Conservation (phyloP, 2,329 filamentous ascomycete genomes). For the Thelonectria rubi region DNA sequence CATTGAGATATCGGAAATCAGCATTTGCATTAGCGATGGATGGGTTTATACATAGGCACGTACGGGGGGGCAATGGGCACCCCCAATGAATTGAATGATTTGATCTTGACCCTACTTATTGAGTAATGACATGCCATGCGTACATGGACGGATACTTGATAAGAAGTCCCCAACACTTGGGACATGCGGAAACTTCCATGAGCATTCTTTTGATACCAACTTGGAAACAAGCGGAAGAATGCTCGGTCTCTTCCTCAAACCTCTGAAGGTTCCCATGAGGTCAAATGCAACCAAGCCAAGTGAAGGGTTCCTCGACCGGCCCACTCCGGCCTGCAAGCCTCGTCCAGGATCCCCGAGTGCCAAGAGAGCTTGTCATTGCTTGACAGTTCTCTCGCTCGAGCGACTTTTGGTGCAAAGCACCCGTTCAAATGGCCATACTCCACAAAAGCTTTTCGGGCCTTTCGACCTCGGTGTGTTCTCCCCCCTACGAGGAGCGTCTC, state of each 20-base stretch:
- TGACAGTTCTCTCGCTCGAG: slow-evolving; percentile 4
- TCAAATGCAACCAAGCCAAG: not conserved
- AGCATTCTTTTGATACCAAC: no score
- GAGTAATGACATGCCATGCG: not conserved
- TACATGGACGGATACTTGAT: no score
- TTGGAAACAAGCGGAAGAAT: not conserved
- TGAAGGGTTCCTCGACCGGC: slow-evolving; percentile 4
- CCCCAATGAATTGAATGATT: slow-evolving; percentile 36
- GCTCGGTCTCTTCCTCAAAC: not conserved
- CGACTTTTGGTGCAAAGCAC: slow-evolving; percentile 2
- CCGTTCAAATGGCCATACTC: not conserved
- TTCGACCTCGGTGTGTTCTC: no score
- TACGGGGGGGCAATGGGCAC: slow-evolving; percentile 24
- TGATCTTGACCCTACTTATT: slow-evolving; percentile 1
- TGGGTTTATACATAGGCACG: slow-evolving; percentile 25
- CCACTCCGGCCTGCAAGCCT: slow-evolving; percentile 12
- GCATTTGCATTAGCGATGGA: slow-evolving; percentile 41
- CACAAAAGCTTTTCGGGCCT: not conserved
- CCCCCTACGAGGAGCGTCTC: no score
- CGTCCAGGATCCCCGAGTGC: not conserved
- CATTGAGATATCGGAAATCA: slow-evolving; percentile 31
- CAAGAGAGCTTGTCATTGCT: slow-evolving; percentile 6
- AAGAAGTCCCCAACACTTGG: no score
- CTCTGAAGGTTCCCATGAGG: not conserved
- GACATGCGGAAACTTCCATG: no score